Base-by-base conservation (phyloP, 331 rosid species). In the Ulmus americana region DNA sequence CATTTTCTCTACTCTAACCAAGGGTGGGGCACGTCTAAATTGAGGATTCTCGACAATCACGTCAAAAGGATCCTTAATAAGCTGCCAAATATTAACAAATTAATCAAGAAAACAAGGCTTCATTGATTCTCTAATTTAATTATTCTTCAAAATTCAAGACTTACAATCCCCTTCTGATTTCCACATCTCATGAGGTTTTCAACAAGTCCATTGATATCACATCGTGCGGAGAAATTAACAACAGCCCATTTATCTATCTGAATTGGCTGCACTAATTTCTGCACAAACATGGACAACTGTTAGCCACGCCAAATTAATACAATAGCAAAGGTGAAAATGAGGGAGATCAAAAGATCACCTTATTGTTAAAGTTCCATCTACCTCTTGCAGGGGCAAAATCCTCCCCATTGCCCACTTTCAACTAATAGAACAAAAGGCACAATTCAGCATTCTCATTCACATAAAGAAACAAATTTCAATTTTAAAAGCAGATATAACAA, bases 291-390 rank as follows among this genome's bases (percentile, higher is more conserved):
- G 11, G 35, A 28, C 55, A 74, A 46, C 22, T 55, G 59, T 41
- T 7, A 12, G 11, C 14, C 41, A 12, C 3, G 28, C 13, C 5
- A 35, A 14, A 54, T 39, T 42, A 61, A 41, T 58, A 41, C 15
- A 3, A 67, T 0, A 40, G 47, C 35, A 4, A 12, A 35, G 4
- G 3, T 16, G 15, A 10, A 16, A 39, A 59, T n/a, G 39, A 0
- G 15, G 5, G 39, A 39, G 53, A 12, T 45, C 16, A 18, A 11
- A 43, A 47, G 7, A 38, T n/a, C 48, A 94, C 97, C 95, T 94
- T 94, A 6, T 84, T 84, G 50, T 94, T 94, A 20, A 94, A 90
- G n/a, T 94, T 90, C 99, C 99, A 94, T 49, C 94, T 75, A 9
- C 99, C 99, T 65, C 90, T 90, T 20, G 90, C 80, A 0, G 99